Evolutionary conservation across 495 filamentous ascomycete species (phyloP).

Genomic region (Penicillium paradoxum): DNA sequence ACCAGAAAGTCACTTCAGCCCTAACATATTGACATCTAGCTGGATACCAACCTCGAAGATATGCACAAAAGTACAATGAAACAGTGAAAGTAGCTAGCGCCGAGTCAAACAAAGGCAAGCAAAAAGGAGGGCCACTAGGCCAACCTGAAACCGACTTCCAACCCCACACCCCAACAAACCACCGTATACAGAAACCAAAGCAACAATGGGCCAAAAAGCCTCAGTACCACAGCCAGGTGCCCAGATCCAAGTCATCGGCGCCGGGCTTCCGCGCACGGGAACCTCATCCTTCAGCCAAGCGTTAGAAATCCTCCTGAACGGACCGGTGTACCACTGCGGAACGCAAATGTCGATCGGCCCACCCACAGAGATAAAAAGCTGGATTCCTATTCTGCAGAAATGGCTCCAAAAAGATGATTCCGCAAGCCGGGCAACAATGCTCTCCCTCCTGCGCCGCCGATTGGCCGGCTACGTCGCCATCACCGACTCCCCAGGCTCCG

Average conservation of each 20-base stretch:
- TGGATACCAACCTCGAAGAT: neutral
- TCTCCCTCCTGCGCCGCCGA: conserved; percentile 5
- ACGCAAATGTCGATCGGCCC: conserved; percentile 15
- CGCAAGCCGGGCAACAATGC: neutral
- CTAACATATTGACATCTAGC: neutral
- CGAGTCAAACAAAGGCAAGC: neutral
- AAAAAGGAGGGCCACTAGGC: neutral
- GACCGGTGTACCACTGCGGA: conserved; percentile 17
- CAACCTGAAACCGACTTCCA: neutral
- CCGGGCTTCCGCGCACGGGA: conserved; percentile 45
- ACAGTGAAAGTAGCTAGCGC: neutral
- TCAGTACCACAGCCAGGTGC: conserved; percentile 14
- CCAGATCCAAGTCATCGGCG: conserved; percentile 43
- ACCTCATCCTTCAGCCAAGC: conserved; percentile 44
- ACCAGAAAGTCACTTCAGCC: neutral
- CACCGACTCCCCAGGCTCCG: conserved; percentile 12
- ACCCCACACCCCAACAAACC: neutral
- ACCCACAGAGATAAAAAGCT: conserved; percentile 10
- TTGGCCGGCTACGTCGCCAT: conserved; percentile 11
- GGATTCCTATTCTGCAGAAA: conserved; percentile 8
- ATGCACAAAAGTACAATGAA: neutral
- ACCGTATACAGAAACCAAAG: neutral
- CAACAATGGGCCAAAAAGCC: conserved; percentile 18
- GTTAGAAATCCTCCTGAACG: conserved; percentile 38
- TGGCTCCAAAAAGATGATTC: conserved; percentile 4